Evolutionary conservation across 2,329 filamentous ascomycete species (phyloP), one percentile per base, ranked within the genome.

Genomic region (Epichloe gansuensis): DNA sequence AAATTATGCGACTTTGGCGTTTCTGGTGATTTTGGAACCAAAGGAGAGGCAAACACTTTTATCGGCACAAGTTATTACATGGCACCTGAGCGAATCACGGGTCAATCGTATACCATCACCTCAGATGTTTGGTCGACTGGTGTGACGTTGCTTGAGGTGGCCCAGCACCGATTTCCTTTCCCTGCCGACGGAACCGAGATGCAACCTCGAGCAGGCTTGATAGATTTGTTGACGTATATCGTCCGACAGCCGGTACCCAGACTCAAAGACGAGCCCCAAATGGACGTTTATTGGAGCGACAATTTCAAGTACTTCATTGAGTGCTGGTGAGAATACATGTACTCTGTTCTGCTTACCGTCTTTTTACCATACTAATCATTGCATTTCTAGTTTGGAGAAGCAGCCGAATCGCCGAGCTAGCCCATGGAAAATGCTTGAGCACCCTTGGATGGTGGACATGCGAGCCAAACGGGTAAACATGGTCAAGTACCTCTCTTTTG

Each of bases 221-320:
- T 98, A 60, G 93, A 98, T 66, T 77, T 98, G 11, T 74, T 98
- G 55, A 98, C 93, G 12, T 98, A 97, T 66, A 98, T 98, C 65
- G 93, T 98, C 44, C 84, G 89, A 59, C 93, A 98, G 67, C 85
- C 88, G 3, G 95, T 97, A 54, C 93, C 93, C 2, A 94, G 89
- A 67, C 74, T 98, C 57, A 97, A 96, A 69, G 93, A 98, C 60
- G 93, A 98, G 69, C 87, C 88, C 0, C 82, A 89, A 35, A 87
- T 86, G 59, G 84, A 84, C 54, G 94, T 98, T 59, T 85, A 84
- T 64, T 98, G 93, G 93, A 95, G 87, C 60, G 87, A 94, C 60
- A 95, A 87, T 64, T 97, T 98, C 71, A 98, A 98, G 68, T 96
- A 96, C 67, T 98, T 98, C 62, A 96, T 98, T 61, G 90, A 96